A percentile compares a stretch with the other conserved stretches of the same genome.
Conservation (phyloP, 805 yeast species). For the Lachancea thermotolerans region DNA sequence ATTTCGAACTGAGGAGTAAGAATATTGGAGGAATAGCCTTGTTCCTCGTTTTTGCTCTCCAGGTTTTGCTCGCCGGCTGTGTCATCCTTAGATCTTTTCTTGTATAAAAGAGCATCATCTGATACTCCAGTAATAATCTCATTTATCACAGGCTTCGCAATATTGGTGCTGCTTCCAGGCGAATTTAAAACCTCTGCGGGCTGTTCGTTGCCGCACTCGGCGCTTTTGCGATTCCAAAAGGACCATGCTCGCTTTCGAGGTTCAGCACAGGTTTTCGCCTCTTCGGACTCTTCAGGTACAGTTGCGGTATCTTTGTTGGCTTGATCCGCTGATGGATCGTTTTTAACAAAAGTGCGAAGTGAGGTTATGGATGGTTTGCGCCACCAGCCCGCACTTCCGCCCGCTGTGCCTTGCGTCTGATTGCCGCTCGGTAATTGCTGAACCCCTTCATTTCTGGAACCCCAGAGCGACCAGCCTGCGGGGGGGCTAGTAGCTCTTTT, state of each 20-base stretch:
- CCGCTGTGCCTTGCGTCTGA: not conserved
- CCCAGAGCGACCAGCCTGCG: constrained; percentile 11
- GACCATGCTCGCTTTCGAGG: constrained; percentile 18
- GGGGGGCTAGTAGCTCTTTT: not conserved
- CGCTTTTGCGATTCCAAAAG: constrained; percentile 16
- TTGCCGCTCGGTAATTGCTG: not conserved
- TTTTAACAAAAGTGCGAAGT: constrained; percentile 1
- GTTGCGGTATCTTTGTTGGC: not conserved
- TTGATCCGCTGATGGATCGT: not conserved
- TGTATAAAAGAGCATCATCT: constrained; percentile 18
- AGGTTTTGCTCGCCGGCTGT: constrained; percentile 9
- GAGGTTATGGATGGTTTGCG: constrained; percentile 9
- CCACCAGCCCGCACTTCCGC: constrained; percentile 7
- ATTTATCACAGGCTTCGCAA: constrained; percentile 5
- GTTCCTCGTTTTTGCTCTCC: constrained; percentile 11
- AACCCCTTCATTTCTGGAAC: constrained; percentile 1
- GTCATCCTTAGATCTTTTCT: constrained; percentile 14
- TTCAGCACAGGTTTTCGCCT: not conserved
- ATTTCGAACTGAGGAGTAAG: constrained; percentile 28
- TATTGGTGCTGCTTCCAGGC: not conserved
- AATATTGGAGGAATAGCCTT: constrained; percentile 20
- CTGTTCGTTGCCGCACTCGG: constrained; percentile 1
- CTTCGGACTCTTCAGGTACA: not conserved
- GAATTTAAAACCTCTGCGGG: constrained; percentile 5
- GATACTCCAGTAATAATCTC: constrained; percentile 8